phyloP scores from a whole-genome alignment of 2,329 filamentous ascomycete genomes.

The Capronia coronata region DNA sequence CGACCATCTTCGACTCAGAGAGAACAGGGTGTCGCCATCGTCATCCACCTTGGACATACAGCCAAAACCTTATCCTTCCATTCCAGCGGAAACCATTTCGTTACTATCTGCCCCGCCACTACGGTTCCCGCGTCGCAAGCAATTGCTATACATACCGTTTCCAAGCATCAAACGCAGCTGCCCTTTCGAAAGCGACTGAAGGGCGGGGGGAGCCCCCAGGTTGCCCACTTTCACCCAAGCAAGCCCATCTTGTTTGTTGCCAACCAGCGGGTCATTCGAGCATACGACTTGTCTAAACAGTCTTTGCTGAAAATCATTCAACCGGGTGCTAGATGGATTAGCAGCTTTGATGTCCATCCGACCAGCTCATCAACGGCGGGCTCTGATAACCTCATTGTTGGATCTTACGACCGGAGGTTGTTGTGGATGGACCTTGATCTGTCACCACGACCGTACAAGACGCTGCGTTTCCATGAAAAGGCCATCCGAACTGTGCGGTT shows the following conservation, averaged over 20 bases:
- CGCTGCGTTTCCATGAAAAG: constrained; percentile 86
- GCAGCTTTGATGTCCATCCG: constrained; percentile 85
- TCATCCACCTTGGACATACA: constrained; percentile 69
- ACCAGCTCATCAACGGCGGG: constrained; percentile 77
- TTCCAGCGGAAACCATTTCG: constrained; percentile 85
- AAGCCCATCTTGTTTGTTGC: constrained; percentile 93
- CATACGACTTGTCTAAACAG: constrained; percentile 87
- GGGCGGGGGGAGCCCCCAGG: constrained; percentile 71
- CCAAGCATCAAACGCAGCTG: constrained; percentile 88
- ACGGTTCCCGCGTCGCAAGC: constrained; percentile 51
- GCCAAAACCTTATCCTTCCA: constrained; percentile 93
- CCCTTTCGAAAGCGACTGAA: constrained; percentile 72
- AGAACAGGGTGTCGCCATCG: constrained; percentile 67
- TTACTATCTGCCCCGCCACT: constrained; percentile 70
- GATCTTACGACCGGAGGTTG: constrained; percentile 86
- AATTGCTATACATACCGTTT: constrained; percentile 89
- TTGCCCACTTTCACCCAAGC: constrained; percentile 88
- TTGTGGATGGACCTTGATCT: constrained; percentile 97
- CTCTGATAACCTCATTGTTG: constrained; percentile 89
- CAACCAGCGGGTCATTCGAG: constrained; percentile 84
- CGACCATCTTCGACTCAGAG: constrained; percentile 68
- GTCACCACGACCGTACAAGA: constrained; percentile 86
- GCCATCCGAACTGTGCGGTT: constrained; percentile 85
- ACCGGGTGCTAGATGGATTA: constrained; percentile 91
- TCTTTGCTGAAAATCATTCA: constrained; percentile 89